Base-by-base conservation (phyloP, 176 grass and related monocot species). In the Luzula sylvatica region DNA sequence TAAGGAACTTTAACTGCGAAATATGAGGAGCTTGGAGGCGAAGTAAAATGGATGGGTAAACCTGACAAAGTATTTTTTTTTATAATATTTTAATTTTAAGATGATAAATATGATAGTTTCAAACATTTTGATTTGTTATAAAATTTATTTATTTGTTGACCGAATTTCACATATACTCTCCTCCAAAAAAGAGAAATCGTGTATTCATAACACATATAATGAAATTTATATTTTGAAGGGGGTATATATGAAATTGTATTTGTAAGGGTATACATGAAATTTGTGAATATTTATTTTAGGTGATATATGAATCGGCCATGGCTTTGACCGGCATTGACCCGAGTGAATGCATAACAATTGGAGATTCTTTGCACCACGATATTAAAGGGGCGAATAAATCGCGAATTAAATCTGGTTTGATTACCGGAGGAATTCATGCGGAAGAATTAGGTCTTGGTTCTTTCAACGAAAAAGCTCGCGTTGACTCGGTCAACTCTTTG, bases 1-100 rank as follows among this genome's bases (percentile, higher is more conserved):
- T 54, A 20, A 96, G 92, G 85, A 45, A 89, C 85, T 29, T 75
- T 96, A 23, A 84, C 75, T 75, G 81, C 75, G 46, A 89, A 96
- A 42, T 96, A 90, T 32, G 92, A 80, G 61, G 71, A 66, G 30
- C 68, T 96, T 75, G 85, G 92, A 15, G 92, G 92, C 45, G 81
- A 82, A 41, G 85, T 96, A 3, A 89, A 81, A 76, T 96, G 85
- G 81, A 89, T 96, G 92, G 85, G 92, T 43, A 96, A 96, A 42
- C 85, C 85, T 61, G 92, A 80, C 65, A 82, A 89, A 74, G 92
- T 96, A 72, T 69, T 53, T 14, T 38, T 32, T 63, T 14, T 15
- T 40, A 23, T 35, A n/a, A 44, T 58, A 8, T 24, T n/a, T 14
- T 50, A 13, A 11, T 35, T 50, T 11, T 44, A 27, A 0, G 3